Conservation (phyloP, 495 filamentous ascomycete species). For the Cercophora newfieldiana region DNA sequence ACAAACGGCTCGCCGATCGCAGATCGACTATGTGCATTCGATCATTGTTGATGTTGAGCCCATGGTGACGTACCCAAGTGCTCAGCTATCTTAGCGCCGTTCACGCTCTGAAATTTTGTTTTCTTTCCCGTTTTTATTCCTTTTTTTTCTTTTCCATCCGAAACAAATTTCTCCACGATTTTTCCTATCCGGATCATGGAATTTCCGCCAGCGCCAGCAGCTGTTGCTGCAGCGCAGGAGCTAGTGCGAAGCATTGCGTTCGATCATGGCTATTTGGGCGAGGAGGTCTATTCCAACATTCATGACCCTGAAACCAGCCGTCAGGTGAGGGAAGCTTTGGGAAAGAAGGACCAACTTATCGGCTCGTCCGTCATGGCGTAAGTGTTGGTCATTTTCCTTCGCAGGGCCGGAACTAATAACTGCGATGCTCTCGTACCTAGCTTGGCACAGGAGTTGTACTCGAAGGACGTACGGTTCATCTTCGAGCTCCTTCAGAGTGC, state of each 20-base stretch:
- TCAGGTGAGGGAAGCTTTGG: conserved; percentile 30
- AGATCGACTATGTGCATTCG: no score
- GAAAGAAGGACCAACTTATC: conserved; percentile 33
- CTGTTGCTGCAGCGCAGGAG: conserved; percentile 5
- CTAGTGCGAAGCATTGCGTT: conserved; percentile 29
- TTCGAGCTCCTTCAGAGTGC: conserved; percentile 49
- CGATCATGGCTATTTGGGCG: conserved; percentile 30
- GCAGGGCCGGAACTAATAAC: no score
- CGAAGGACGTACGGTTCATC: conserved; percentile 39
- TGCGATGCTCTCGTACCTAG: conserved; percentile 30
- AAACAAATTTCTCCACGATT: background rate
- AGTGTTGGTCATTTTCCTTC: background rate
- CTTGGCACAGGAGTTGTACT: conserved; percentile 41
- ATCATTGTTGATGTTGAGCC: no score
- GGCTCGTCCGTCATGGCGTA: conserved; percentile 39
- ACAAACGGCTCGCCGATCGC: background rate
- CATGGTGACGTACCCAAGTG: no score
- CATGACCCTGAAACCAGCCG: conserved; percentile 25
- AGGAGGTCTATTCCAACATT: conserved; percentile 25
- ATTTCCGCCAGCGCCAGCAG: background rate
- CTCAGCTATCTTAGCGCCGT: no score
- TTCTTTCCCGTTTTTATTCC: background rate
- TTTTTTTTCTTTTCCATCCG: background rate
- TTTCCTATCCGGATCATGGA: background rate
- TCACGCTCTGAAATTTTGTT: no score